Evolutionary conservation across 768 basidiomycete species (phyloP).

Genomic region (Tylopilus rubrobrunneus): DNA sequence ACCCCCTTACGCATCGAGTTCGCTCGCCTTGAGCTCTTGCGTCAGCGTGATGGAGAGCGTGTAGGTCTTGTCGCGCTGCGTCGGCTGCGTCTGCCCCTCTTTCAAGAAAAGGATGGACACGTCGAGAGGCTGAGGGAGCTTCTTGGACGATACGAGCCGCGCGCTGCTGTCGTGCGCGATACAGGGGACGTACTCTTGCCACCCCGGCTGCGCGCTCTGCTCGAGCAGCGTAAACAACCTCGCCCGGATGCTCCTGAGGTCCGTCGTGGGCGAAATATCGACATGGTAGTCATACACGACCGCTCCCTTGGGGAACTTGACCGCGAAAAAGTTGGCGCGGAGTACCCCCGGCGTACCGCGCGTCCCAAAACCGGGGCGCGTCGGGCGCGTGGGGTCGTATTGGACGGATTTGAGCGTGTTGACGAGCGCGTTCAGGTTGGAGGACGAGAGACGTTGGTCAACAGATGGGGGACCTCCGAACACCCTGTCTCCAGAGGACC

Average conservation of each 20-base stretch:
- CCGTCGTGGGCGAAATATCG: constrained; percentile 32
- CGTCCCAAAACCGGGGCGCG: constrained; percentile 45
- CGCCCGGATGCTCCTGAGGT: constrained; percentile 35
- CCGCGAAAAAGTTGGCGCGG: constrained; percentile 49
- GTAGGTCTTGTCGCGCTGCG: constrained; percentile 32
- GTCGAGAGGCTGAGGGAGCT: constrained; percentile 36
- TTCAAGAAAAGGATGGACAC: constrained; percentile 35
- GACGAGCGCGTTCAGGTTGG: constrained; percentile 25
- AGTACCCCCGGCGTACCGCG: constrained; percentile 37
- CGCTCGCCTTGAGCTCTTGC: constrained; percentile 27
- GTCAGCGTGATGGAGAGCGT: constrained; percentile 34
- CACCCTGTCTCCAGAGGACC: constrained; percentile 24
- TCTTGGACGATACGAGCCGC: constrained; percentile 39
- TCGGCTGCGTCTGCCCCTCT: constrained; percentile 36
- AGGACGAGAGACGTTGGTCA: constrained; percentile 30
- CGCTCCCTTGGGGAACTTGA: constrained; percentile 36
- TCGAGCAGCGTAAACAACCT: constrained; percentile 45
- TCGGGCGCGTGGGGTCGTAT: constrained; percentile 37
- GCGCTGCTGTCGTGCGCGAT: constrained; percentile 40
- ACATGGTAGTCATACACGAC: constrained; percentile 46
- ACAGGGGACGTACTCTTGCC: constrained; percentile 33
- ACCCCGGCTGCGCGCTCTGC: constrained; percentile 31
- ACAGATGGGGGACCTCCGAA: constrained; percentile 32
- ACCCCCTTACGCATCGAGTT: constrained; percentile 33
- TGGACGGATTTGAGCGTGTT: constrained; percentile 26